Evolutionary conservation across 495 filamentous ascomycete species (phyloP), one percentile per base, ranked within the genome.

Genomic region (Neohortaea acidophila): DNA sequence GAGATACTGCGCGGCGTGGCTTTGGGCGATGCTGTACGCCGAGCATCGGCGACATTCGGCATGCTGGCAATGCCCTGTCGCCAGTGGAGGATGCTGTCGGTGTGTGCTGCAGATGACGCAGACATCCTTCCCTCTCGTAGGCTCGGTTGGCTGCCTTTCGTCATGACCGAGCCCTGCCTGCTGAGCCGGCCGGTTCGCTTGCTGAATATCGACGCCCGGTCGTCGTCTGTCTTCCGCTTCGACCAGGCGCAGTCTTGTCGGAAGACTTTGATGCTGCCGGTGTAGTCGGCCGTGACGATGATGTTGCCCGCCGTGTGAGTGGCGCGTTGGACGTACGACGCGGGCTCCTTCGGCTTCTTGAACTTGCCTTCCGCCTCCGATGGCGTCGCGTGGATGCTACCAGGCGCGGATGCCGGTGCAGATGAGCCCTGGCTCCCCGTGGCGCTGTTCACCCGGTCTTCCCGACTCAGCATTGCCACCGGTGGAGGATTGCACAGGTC

Each of bases 401-500:
- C 40, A 24, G 34, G 36, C n/a, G 54, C 57, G 8, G 53, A 55
- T 4, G 51, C 44, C 36, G 28, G 23, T 13, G 40, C 35, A 8
- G 49, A 45, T 10, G 33, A 38, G 1, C 64, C 64, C 9, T 67
- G 63, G 6, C 51, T 49, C n/a, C n/a, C n/a, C n/a, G n/a, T n/a
- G 15, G 53, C 33, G 8, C 62, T 60, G 35, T 84, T 79, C 21
- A 75, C 71, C 12, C 77, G 67, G 38, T 86, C 81, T 23, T 76
- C 72, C n/a, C 77, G 65, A 43, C 73, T 80, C 23, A 85, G 63
- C 6, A 99, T 72, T 1, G 79, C 85, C 7, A 99, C 73, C 0
- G 85, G 87, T 7, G 87, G 87, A 8, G 89, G 89, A 51, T 99
- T 94, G 63, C 89, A 96, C 15, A 96, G 69, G 51, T 94, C 86